Percentiles rank a stretch among this genome's conserved stretches.
These are phyloP conservation scores for Mortierella alpina DNA, from an alignment of 192 early-diverging fungal species.

Conservation along the genomic window DNA sequence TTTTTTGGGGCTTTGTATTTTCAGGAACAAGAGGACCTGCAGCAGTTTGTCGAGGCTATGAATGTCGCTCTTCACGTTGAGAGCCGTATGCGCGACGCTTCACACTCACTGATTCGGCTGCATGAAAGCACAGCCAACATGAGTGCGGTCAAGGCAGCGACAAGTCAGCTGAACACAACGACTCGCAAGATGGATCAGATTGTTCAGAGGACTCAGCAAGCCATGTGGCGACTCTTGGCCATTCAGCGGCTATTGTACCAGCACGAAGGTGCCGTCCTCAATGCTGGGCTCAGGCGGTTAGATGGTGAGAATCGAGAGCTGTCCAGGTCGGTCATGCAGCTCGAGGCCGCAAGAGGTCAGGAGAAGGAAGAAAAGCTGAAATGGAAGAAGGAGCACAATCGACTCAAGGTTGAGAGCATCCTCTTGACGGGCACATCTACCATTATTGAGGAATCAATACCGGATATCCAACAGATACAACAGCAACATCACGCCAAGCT, in stretches of 20 bases:
- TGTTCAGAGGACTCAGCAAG: conserved; percentile 21
- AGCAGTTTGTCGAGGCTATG: conserved; percentile 36
- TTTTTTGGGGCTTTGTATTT: not conserved
- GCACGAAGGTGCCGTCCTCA: conserved; percentile 44
- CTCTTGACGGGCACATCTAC: conserved; percentile 10
- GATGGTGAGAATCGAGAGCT: conserved; percentile 46
- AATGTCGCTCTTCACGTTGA: conserved; percentile 37
- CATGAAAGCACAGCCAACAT: conserved; percentile 25
- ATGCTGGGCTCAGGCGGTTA: conserved; percentile 27
- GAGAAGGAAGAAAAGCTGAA: conserved; percentile 46
- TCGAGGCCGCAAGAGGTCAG: conserved; percentile 16
- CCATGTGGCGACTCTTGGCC: conserved; percentile 27
- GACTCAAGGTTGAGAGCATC: conserved; percentile 46
- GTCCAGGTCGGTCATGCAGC: conserved; percentile 23
- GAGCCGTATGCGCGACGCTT: conserved; percentile 43
- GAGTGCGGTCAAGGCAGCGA: conserved; percentile 20
- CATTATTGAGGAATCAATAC: not conserved
- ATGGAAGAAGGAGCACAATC: conserved; percentile 41
- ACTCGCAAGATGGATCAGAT: conserved; percentile 35
- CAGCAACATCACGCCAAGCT: conserved; percentile 10
- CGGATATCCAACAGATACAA: not conserved
- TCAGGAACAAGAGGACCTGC: conserved; percentile 40
- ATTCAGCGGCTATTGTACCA: conserved; percentile 28
- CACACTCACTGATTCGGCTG: conserved; percentile 27
- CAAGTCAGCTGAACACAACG: conserved; percentile 16